Base-by-base conservation (phyloP, 176 grass and related monocot species). In the Bromus sterilis region DNA sequence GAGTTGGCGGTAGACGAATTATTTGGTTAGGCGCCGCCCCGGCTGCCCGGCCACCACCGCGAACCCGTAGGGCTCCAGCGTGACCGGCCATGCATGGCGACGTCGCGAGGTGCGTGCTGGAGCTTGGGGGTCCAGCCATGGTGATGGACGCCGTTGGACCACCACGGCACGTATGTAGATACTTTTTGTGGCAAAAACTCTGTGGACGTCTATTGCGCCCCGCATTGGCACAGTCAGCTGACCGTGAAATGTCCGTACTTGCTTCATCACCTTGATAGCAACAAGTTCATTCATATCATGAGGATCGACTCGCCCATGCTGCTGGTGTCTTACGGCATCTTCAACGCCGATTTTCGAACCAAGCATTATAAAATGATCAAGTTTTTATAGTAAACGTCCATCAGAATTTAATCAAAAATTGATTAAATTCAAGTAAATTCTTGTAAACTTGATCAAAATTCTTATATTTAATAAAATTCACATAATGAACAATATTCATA, bases 11-110 rank as follows among this genome's bases (percentile, higher is more conserved):
- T 82, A 7, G 68, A 72, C 16, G 9, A 31, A 80, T 85, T 69
- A 76, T 85, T 78, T 29, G 62, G 53, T 89, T 77, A 16, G 81
- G 49, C 87, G 87, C 77, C 53, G 76, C 30, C 67, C 32, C 34
- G 20, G 21, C 20, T 10, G 65, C 12, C 58, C 58, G 26, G 23
- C 79, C 48, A 13, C 3, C 86, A 71, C n/a, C 43, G 9, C 7
- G 5, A 51, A 6, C 49, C 40, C 20, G 53, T 71, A 71, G 40
- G 56, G 66, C 25, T 62, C 71, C 48, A 33, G 75, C 57, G 65
- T 89, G 55, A 30, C 26, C n/a, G n/a, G n/a, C n/a, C n/a, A n/a
- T n/a, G n/a, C n/a, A n/a, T n/a, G n/a, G n/a, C n/a, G n/a, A n/a
- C n/a, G n/a, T n/a, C n/a, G n/a, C n/a, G n/a, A n/a, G n/a, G n/a